These are phyloP conservation scores for Noccaea caerulescens DNA, from an alignment of 345 rosid genomes.

Conservation along the genomic window DNA sequence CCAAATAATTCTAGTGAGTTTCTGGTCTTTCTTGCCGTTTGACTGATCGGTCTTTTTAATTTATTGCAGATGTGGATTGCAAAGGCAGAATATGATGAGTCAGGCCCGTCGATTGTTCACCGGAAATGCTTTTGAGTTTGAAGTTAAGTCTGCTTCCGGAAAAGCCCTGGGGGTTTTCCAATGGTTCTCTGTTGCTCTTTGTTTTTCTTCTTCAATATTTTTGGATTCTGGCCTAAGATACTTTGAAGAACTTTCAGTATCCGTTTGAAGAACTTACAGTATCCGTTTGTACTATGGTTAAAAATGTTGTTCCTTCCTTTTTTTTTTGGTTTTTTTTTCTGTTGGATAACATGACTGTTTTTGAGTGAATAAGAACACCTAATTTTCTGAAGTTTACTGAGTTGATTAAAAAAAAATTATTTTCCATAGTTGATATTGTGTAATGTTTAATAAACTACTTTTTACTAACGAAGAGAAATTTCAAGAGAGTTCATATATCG, in stretches of 20 bases:
- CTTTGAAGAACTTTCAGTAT: slow-evolving; percentile 6
- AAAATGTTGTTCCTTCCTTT: slow-evolving; percentile 5
- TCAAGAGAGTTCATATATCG: neutral
- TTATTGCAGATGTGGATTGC: slow-evolving; percentile 82
- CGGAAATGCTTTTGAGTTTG: slow-evolving; percentile 80
- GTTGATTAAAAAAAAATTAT: no score
- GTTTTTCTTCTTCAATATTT: slow-evolving; percentile 21
- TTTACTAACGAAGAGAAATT: neutral
- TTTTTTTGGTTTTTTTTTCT: neutral
- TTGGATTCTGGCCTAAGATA: slow-evolving; percentile 26
- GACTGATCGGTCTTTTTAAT: neutral
- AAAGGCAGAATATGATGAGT: slow-evolving; percentile 86
- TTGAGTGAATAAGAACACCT: slow-evolving; percentile 31
- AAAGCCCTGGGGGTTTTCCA: slow-evolving; percentile 28
- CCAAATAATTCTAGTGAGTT: neutral
- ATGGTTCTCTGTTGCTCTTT: slow-evolving; percentile 7
- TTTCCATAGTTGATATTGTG: neutral
- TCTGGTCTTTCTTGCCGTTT: neutral
- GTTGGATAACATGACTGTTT: slow-evolving; percentile 23
- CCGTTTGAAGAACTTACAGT: slow-evolving; percentile 19
- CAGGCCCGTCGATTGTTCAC: slow-evolving; percentile 90
- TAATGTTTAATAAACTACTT: neutral
- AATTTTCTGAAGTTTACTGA: neutral
- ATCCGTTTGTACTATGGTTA: slow-evolving; percentile 30
- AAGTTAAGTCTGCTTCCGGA: slow-evolving; percentile 29